Base-by-base conservation (phyloP, 331 rosid species). In the Pyrus hybrid region DNA sequence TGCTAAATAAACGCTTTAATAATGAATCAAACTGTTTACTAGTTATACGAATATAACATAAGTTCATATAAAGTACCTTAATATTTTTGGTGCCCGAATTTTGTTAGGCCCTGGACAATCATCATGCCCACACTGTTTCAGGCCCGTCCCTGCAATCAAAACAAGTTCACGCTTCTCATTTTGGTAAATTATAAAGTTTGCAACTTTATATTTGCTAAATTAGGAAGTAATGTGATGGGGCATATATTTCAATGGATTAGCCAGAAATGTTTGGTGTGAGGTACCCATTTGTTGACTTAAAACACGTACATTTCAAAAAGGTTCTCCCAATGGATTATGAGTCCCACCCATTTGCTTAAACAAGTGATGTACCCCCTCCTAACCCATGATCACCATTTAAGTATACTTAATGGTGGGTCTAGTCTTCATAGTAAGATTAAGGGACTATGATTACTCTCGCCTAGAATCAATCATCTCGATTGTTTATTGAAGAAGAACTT, bases 241-340 rank as follows among this genome's bases (percentile, higher is more conserved):
- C n/a, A n/a, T 17, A 51, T 23, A 18, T 70, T 84, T 82, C 80
- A 72, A 79, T 77, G 75, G 78, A 66, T 77, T 86, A 77, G 89
- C 71, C 79, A 18, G 62, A 60, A 60, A 14, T 80, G 37, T 25
- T 43, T 77, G 72, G 68, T 67, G 21, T 67, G 47, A 79, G 75
- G 76, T 54, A 61, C 77, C 45, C 30, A 71, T 72, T 71, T 78
- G 61, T 85, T 80, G 89, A 86, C 86, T 78, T 68, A 4, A 71
- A 41, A 37, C 47, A 11, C 1, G 5, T 12, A 78, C 73, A 41
- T 65, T n/a, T 35, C 30, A 62, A 81, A 71, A 65, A 54, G 64
- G 22, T 67, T 29, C 51, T n/a, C 45, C 62, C 58, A 13, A 13
- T 43, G 16, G 49, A 43, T 43, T 43, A 13, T 26, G 25, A 61